Base-by-base conservation (phyloP, 371 early-diverging fungal species). In the Rhizomucor miehei region DNA sequence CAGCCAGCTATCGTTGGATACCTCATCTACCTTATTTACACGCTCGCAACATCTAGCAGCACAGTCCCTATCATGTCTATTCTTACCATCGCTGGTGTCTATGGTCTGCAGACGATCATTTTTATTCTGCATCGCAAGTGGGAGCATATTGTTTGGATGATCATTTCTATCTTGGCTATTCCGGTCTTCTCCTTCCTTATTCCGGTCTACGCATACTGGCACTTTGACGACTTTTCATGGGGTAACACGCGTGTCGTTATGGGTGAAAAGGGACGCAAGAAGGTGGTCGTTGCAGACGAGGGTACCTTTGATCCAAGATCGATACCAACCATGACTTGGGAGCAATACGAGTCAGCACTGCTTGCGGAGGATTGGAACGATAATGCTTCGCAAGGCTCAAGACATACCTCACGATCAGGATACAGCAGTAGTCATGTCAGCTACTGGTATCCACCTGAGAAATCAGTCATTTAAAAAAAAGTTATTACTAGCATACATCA, bases 1-100 rank as follows among this genome's bases (percentile, higher is more conserved):
- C 81, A 92, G 67, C 97, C 97, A 0, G 97, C 94, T 4, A 90
- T 92, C 6, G 82, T 97, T 17, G 71, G 86, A 4, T 97, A 90
- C 58, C 65, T 92, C 44, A 81, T 71, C 5, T 90, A 87, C 83
- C 73, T 92, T 51, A 82, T 90, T 17, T 85, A 84, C 66, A 37
- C 70, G 23, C 55, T 81, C 8, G 66, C 69, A 1, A 69, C 70
- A 52, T 60, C 70, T 5, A 52, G 60, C 13, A 62, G 65, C 19
- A 66, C 60, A 20, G 63, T 84, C 24, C 79, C 80, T 0, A 46
- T 78, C 44, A 68, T 81, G 53, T 83, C 84, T 39, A 70, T 88
- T 55, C 65, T 83, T 17, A 77, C 89, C 19, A 66, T 90, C 50
- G 90, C 82, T 0, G 90, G 81, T 39, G 82, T 86, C n/a, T 93